Evolutionary conservation across 2,329 filamentous ascomycete species (phyloP).

Genomic region (Trichoderma atroviride): DNA sequence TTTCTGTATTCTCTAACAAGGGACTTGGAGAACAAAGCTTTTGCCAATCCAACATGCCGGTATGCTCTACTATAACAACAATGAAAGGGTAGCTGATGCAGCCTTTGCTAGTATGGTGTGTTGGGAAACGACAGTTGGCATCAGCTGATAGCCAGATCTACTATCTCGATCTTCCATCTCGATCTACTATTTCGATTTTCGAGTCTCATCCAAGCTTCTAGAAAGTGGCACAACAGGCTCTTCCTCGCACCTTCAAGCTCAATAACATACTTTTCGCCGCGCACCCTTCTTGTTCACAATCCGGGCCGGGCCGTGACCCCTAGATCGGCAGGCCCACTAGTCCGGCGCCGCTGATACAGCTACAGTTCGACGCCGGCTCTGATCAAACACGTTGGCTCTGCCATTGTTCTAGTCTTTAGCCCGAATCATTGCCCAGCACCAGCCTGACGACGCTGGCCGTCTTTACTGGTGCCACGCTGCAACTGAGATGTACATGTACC

Average conservation of each 20-base stretch:
- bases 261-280: not conserved
- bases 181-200: not conserved
- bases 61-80: not conserved
- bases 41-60: not conserved
- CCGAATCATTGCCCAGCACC: not conserved
- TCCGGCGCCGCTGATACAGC: not conserved
- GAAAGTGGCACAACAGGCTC: not conserved
- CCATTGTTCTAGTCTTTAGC: not conserved
- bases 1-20: not conserved
- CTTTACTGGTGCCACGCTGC: constrained; percentile 7
- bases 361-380: not conserved
- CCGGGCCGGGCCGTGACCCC: not conserved
- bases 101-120: not conserved
- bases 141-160: not conserved
- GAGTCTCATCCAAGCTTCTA: not conserved
- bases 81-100: not conserved
- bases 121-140: not conserved
- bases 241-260: not conserved
- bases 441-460: not conserved
- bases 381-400: not conserved
- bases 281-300: not conserved
- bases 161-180: too few species aligned
- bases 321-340: not conserved
- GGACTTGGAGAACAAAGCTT: not conserved
- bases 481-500: not conserved